A percentile compares a stretch with the other conserved stretches of the same genome.
phyloP scores from a whole-genome alignment of 2,329 filamentous ascomycete species.

The Trichoderma afroharzianum region DNA sequence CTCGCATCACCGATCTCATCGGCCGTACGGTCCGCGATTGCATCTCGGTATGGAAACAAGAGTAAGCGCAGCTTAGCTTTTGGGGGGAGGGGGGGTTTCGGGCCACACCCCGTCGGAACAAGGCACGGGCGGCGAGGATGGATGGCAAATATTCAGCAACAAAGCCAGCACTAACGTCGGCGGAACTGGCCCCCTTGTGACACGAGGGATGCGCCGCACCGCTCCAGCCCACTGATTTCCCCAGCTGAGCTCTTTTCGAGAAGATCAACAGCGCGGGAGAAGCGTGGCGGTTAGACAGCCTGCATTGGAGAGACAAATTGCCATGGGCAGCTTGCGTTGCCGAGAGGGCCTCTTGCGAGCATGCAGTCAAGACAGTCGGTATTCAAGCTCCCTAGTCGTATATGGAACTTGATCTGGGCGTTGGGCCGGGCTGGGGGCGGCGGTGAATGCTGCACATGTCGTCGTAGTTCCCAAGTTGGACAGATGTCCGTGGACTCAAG shows the following conservation, averaged over 20 bases:
- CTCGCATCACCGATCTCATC: background rate
- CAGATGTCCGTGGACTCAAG: background rate
- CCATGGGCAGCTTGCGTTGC: background rate
- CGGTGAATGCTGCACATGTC: background rate
- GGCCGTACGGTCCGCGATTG: background rate
- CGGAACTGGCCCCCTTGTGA: background rate
- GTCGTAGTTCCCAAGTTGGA: background rate
- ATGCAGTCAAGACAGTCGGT: background rate
- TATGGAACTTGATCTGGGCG: background rate
- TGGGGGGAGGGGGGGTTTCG: background rate
- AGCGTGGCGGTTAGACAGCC: background rate
- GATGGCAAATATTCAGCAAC: background rate
- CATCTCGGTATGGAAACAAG: constrained; percentile 9
- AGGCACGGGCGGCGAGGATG: background rate
- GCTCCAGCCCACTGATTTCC: background rate
- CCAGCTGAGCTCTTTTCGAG: background rate
- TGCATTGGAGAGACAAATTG: background rate
- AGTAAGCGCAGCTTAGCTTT: background rate
- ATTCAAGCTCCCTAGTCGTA: background rate
- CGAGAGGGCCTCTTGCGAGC: background rate
- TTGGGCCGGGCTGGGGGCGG: background rate
- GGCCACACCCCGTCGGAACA: background rate
- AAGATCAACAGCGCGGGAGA: background rate
- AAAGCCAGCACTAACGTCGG: background rate
- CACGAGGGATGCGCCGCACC: background rate